Evolutionary conservation across 2,329 filamentous ascomycete species (phyloP), one percentile per base, ranked within the genome.

Genomic region (Aurifilum marmelostoma): DNA sequence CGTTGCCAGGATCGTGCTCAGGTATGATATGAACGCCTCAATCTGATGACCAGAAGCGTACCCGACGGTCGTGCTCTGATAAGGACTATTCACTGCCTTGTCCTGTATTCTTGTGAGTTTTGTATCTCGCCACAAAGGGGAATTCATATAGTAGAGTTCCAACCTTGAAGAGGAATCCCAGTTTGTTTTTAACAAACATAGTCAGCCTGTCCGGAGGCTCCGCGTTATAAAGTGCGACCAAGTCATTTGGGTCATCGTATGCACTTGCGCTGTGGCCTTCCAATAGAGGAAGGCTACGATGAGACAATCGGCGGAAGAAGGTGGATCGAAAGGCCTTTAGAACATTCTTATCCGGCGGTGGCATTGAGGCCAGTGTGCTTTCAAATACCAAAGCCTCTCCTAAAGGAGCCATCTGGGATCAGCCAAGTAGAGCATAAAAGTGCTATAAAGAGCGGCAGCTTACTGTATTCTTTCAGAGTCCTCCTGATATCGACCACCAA

Each of bases 91-190:
- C n/a, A 11, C 50, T 24, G 24, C 50, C 9, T 24, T 52, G 50
- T 52, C 50, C 50, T 52, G 9, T 12, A 27, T 14, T 24, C n/a
- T 27, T 3, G n/a, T 24, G 12, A 24, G 9, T 24, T 52, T 52
- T 50, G 43, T 21, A 50, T 24, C n/a, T 27, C n/a, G 8, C 3
- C 50, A 27, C 11, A 11, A 12, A 52, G 8, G 4, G 9, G 8
- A 24, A 9, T 27, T 12, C 9, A 24, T 34, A 8, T 24, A 52
- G n/a, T 24, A 9, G 21, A 34, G 34, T 34, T 12, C 50, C 2
- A 8, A 65, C 63, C 47, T 65, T 65, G 50, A 65, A 65, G 2
- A 65, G 32, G 24, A 65, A 65, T 0, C 63, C 47, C 14, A 56
- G 21, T 1, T 56, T 27, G 21, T 56, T 29, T 7, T 58, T 65